These are phyloP conservation scores for Cupressus sempervirens DNA, from an alignment of 75 land plant species.

Conservation along the genomic window DNA sequence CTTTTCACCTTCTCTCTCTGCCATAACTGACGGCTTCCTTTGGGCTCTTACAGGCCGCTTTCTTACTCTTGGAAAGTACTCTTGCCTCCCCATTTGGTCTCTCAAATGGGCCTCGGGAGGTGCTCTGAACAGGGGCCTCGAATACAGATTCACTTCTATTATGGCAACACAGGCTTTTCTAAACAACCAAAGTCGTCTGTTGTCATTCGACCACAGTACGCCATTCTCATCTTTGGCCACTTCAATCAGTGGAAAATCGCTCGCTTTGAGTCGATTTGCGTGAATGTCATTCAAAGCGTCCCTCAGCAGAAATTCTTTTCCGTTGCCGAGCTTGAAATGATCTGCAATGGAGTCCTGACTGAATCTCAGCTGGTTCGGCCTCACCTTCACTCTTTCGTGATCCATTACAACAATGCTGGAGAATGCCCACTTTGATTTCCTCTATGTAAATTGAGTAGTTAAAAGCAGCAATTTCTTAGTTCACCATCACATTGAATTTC, in stretches of 20 bases:
- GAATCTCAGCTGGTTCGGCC: background rate
- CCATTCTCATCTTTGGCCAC: background rate
- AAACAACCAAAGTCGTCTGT: background rate
- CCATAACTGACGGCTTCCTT: background rate
- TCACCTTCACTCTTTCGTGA: background rate
- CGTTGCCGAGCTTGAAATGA: background rate
- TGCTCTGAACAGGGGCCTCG: background rate
- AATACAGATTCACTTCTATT: background rate
- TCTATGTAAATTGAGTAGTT: too few relatives aligned
- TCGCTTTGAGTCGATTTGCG: background rate
- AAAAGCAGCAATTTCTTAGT: too few relatives aligned
- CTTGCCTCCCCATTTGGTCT: background rate
- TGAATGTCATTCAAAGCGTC: background rate
- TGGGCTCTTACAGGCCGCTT: background rate
- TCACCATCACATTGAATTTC: too few relatives aligned
- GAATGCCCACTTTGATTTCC: too few relatives aligned
- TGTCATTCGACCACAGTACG: background rate
- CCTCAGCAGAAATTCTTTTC: background rate
- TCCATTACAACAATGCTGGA: too few relatives aligned
- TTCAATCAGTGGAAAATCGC: background rate
- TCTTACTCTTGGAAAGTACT: background rate
- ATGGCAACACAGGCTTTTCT: background rate
- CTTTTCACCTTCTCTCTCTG: background rate
- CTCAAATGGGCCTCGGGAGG: background rate
- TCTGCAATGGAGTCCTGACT: conserved; percentile 1